Evolutionary conservation across 768 basidiomycete genomes (phyloP).

Genomic region (Cubamyces lactineus): DNA sequence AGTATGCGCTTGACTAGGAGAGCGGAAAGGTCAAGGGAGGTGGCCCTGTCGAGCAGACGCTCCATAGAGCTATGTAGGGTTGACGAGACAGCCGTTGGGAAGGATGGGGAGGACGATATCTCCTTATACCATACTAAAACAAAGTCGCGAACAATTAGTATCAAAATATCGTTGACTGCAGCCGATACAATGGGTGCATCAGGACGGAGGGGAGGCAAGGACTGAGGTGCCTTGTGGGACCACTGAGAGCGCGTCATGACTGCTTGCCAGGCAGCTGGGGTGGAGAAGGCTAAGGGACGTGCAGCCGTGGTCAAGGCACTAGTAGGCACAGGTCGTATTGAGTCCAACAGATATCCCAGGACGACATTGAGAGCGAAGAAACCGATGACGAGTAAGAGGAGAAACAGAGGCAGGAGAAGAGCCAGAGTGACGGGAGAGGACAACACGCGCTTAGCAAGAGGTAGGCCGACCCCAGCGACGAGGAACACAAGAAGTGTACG

Average conservation of each 20-base stretch:
- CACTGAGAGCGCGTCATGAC: conserved; percentile 88
- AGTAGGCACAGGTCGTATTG: conserved; percentile 36
- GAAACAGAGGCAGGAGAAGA: conserved; percentile 63
- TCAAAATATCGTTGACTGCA: conserved; percentile 78
- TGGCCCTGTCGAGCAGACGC: conserved; percentile 57
- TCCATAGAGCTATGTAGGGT: conserved; percentile 70
- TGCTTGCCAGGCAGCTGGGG: conserved; percentile 94
- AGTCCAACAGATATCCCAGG: conserved; percentile 62
- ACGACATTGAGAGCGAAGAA: conserved; percentile 59
- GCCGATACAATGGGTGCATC: conserved; percentile 66
- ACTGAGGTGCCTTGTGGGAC: conserved; percentile 73
- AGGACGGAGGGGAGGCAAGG: conserved; percentile 68
- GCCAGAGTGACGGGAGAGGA: conserved; percentile 70
- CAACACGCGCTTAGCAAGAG: conserved; percentile 54
- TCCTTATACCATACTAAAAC: conserved; percentile 87
- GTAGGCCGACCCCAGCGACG: conserved; percentile 58
- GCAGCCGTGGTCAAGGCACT: conserved; percentile 58
- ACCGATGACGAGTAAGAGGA: conserved; percentile 49
- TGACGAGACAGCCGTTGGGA: conserved; percentile 82
- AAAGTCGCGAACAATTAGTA: conserved; percentile 85
- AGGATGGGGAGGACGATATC: conserved; percentile 84
- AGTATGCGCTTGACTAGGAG: conserved; percentile 82
- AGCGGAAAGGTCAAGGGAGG: conserved; percentile 68
- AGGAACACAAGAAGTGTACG: conserved; percentile 49
- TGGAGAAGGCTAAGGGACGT: conserved; percentile 82